A percentile compares a stretch with the other conserved stretches of the same genome.
phyloP scores from a whole-genome alignment of 2,329 filamentous ascomycete species.

The Calonectria hawksworthii region DNA sequence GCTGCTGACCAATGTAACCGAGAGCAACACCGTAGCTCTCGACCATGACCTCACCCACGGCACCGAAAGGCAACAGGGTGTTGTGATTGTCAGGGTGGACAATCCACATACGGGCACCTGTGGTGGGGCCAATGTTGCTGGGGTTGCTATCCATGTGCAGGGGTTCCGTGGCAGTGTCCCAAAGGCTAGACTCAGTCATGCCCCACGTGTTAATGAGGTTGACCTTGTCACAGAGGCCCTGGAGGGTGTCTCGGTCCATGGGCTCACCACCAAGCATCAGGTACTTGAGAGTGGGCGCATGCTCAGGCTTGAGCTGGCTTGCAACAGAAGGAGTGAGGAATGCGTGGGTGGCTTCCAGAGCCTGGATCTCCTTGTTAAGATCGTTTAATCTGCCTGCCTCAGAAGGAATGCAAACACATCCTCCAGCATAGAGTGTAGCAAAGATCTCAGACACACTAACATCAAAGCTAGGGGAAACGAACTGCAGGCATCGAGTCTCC shows the following conservation, averaged over 20 bases:
- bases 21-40: slow-evolving; percentile 26
- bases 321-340: slow-evolving; percentile 30
- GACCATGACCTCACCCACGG: slow-evolving; percentile 30
- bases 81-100: slow-evolving; percentile 29
- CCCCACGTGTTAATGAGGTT: slow-evolving; percentile 29
- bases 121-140: slow-evolving; percentile 21
- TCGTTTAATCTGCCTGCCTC: slow-evolving; percentile 27
- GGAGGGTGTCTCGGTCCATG: slow-evolving; percentile 26
- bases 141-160: slow-evolving; percentile 18
- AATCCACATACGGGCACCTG: slow-evolving; percentile 29
- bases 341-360: slow-evolving; percentile 27
- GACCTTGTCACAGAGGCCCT: slow-evolving; percentile 20
- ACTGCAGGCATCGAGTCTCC: slow-evolving; percentile 22
- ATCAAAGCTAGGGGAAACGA: slow-evolving; percentile 27
- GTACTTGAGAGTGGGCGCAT: slow-evolving; percentile 26
- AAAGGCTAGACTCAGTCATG: slow-evolving; percentile 22
- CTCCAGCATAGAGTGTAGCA: background rate
- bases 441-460: slow-evolving; percentile 20
- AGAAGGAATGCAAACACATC: slow-evolving; percentile 26
- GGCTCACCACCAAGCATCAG: slow-evolving; percentile 30
- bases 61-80: slow-evolving; percentile 24
- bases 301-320: slow-evolving; percentile 22
- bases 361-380: slow-evolving; percentile 25
- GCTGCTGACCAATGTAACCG: slow-evolving; percentile 20
- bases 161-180: slow-evolving; percentile 19